Base-by-base conservation (phyloP, 2,329 filamentous ascomycete genomes). In the Ophiostoma novo-ulmi region DNA sequence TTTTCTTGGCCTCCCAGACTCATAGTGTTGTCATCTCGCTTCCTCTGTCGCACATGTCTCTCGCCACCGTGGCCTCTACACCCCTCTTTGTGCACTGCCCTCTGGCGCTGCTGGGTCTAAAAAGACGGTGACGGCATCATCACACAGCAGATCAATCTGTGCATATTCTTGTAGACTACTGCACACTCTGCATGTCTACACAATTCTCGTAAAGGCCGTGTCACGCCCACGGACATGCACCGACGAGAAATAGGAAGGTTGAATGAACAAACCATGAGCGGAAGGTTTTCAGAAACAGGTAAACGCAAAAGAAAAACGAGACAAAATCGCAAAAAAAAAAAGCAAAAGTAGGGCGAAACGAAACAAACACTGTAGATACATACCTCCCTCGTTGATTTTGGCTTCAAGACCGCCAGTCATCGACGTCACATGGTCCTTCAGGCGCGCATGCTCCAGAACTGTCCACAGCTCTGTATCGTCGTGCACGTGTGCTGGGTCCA, bases 401-500 rank as follows among this genome's bases (percentile, higher is more conserved):
- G 94, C 93, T 80, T 98, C 95, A 22, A 99, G 86, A 75, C 93
- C 92, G 74, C 94, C 94, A 64, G 90, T 87, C 93, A 99, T 96
- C 74, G 84, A 87, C 2, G 89, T 82, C 73, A 99, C 87, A 80
- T 98, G 92, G 73, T 97, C 93, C 80, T 95, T 97, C 71, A 99
- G 84, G 77, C 94, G 90, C 72, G 95, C 95, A 81, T 98, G 94
- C 79, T 97, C 94, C 92, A 76, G 38, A 72, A 96, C 94, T 78
- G 91, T 97, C 95, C 95, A 99, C 44, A 99, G 84, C 78, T 98
- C 95, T 5, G 94, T 97, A 80, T 99, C 96, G 80, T 97, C 94
- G 77, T 97, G 94, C 70, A 96, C 92, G 78, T 97, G 92, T 38
- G 91, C 92, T 35, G 96, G 96, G 78, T 99, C 95, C 55, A 98